A percentile compares a stretch with the other conserved stretches of the same genome.
These are phyloP conservation scores for Myxozyma sirexii DNA, from an alignment of 805 yeast genomes.

Conservation along the genomic window DNA sequence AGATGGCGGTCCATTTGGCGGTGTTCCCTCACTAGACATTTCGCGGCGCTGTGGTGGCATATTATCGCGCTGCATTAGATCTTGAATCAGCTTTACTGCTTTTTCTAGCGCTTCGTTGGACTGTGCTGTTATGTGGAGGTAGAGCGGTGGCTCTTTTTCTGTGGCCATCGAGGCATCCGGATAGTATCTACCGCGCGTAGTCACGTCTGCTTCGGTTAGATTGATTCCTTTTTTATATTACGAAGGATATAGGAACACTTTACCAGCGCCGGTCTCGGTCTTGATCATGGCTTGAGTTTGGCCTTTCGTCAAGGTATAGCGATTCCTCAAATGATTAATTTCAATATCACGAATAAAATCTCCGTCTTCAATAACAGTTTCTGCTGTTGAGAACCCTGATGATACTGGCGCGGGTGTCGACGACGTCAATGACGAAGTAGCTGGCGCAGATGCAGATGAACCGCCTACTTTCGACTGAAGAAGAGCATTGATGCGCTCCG, in stretches of 20 bases:
- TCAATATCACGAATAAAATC: constrained; percentile 39
- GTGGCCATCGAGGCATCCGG: constrained; percentile 43
- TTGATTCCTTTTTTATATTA: background rate
- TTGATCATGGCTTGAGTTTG: constrained; percentile 41
- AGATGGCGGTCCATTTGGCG: background rate
- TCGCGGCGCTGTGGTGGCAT: constrained; percentile 20
- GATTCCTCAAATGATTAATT: constrained; percentile 43
- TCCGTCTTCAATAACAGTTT: constrained; percentile 22
- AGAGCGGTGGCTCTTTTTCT: constrained; percentile 40
- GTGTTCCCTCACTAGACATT: constrained; percentile 1
- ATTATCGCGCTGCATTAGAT: constrained; percentile 43
- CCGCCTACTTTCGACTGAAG: constrained; percentile 27
- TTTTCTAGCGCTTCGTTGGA: constrained; percentile 48
- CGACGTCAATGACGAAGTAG: background rate
- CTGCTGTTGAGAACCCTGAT: constrained; percentile 4
- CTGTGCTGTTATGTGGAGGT: constrained; percentile 65
- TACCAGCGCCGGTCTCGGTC: constrained; percentile 40
- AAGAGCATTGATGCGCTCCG: constrained; percentile 43
- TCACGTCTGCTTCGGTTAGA: constrained; percentile 31
- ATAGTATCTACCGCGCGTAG: constrained; percentile 43
- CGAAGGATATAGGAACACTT: background rate
- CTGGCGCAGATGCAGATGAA: constrained; percentile 1
- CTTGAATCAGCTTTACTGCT: constrained; percentile 69
- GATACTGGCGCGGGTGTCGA: background rate
- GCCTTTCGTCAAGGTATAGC: constrained; percentile 43